Base-by-base conservation (phyloP, 352 stramenopile genomes). In the Pythium dissotocum region DNA sequence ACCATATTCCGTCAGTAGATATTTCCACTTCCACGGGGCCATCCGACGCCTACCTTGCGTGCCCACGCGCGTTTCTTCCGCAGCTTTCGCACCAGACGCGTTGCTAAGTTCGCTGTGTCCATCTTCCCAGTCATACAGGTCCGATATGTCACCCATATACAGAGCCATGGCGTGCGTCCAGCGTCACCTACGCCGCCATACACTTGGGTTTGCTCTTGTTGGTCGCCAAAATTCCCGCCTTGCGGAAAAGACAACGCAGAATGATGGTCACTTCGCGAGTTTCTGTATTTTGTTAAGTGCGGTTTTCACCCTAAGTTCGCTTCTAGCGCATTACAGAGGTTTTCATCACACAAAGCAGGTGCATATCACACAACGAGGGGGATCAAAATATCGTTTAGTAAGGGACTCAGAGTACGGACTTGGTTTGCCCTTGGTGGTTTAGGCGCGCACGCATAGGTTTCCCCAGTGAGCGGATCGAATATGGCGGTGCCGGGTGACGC, bases 81-180 rank as follows among this genome's bases (percentile, higher is more conserved):
- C 40, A 6, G 13, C 33, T 18, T 55, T 26, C 32, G 13, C 33
- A 24, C 16, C 24, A 32, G 56, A 53, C 21, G 7, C 42, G n/a
- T 63, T 6, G 38, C 46, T 6, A 18, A 24, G 36, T n/a, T 36
- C 36, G 49, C 30, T 56, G 61, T 62, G 13, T 10, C 51, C 38
- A 44, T 70, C 68, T 32, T 46, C 49, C 68, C 68, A 74, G 14
- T 61, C 61, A 44, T 68, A 68, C 26, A 69, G 38, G 6, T 73
- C 67, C 28, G 56, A 55, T 10, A 68, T 69, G 35, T 73, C 67
- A 24, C 54, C 67, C 54, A 58, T 61, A 36, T 62, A 42, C 4
- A 65, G 36, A 24, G 67, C 46, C 61, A 68, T 73, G 24, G 32
- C 46, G 58, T 32, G 30, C 32, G 53, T 46, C 32, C 4, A 6